These are phyloP conservation scores for Daldinia loculata DNA, from an alignment of 495 filamentous ascomycete genomes.

Conservation along the genomic window DNA sequence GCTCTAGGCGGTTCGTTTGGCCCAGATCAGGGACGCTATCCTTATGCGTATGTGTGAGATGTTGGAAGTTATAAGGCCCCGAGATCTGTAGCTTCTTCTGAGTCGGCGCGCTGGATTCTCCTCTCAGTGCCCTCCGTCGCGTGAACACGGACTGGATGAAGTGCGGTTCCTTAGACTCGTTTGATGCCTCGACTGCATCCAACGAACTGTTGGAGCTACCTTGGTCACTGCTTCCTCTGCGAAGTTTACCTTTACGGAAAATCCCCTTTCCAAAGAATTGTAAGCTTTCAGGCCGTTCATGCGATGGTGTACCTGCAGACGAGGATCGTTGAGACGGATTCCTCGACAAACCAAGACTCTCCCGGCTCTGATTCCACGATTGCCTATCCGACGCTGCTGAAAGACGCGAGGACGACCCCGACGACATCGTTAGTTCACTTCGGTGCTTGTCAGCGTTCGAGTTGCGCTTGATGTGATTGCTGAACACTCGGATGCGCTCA, in stretches of 20 bases:
- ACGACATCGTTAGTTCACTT: slow-evolving; percentile 57
- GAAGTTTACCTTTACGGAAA: slow-evolving; percentile 56
- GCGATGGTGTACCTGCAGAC: slow-evolving; percentile 53
- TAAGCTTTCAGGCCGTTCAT: slow-evolving; percentile 62
- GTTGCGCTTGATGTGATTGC: slow-evolving; percentile 58
- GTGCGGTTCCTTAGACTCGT: slow-evolving; percentile 51
- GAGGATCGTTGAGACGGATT: slow-evolving; percentile 61
- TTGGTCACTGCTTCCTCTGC: slow-evolving; percentile 54
- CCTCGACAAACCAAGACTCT: slow-evolving; percentile 54
- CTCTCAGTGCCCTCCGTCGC: slow-evolving; percentile 51
- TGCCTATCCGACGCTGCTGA: slow-evolving; percentile 53
- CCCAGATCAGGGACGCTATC: slow-evolving; percentile 69
- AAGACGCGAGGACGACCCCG: slow-evolving; percentile 57
- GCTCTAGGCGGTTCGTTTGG: slow-evolving; percentile 64
- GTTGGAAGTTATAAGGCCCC: slow-evolving; percentile 87
- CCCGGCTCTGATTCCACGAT: slow-evolving; percentile 55
- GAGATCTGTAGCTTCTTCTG: slow-evolving; percentile 68
- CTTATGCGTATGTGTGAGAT: slow-evolving; percentile 78
- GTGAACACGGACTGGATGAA: slow-evolving; percentile 55
- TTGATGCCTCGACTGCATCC: slow-evolving; percentile 44
- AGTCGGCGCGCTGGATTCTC: slow-evolving; percentile 42
- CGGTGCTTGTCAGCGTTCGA: slow-evolving; percentile 55
- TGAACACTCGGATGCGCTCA: slow-evolving; percentile 61
- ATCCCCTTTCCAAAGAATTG: slow-evolving; percentile 64
- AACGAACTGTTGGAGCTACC: slow-evolving; percentile 51